Evolutionary conservation across 345 rosid genomes (phyloP).

Genomic region (Boechera retrofracta): DNA sequence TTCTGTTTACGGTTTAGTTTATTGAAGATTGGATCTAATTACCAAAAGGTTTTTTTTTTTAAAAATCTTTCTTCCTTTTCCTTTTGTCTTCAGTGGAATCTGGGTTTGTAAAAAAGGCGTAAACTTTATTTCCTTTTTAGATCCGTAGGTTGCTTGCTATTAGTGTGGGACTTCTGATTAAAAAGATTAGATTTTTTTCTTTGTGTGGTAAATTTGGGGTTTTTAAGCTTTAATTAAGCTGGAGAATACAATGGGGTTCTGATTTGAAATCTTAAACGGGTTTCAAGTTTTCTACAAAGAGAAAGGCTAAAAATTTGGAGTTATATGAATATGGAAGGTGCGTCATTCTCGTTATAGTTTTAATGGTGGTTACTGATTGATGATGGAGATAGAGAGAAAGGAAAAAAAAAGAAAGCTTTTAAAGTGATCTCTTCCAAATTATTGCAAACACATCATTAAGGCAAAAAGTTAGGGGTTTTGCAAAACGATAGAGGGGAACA

Average conservation of each 20-base stretch:
- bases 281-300: constrained; percentile 45
- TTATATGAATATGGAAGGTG: constrained; percentile 56
- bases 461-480: constrained; percentile 26
- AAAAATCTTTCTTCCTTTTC: neutral
- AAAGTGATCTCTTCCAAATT: constrained; percentile 34
- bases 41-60: constrained; percentile 26
- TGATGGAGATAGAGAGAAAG: constrained; percentile 31
- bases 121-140: constrained; percentile 33
- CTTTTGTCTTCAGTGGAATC: constrained; percentile 33
- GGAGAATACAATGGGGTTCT: constrained; percentile 39
- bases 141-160: constrained; percentile 36
- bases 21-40: constrained; percentile 42
- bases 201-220: neutral
- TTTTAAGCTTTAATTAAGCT: constrained; percentile 48
- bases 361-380: constrained; percentile 44
- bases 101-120: constrained; percentile 43
- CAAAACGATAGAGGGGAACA: constrained; percentile 23
- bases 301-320: constrained; percentile 44
- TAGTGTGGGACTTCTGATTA: constrained; percentile 15
- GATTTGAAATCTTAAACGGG: constrained; percentile 35
- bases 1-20: constrained; percentile 31
- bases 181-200: constrained; percentile 7
- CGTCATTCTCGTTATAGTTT: constrained; percentile 43
- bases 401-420: constrained; percentile 29
- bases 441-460: constrained; percentile 43